phyloP scores from a whole-genome alignment of 1,284 basidiomycete genomes.

The Sparassis latifolia region DNA sequence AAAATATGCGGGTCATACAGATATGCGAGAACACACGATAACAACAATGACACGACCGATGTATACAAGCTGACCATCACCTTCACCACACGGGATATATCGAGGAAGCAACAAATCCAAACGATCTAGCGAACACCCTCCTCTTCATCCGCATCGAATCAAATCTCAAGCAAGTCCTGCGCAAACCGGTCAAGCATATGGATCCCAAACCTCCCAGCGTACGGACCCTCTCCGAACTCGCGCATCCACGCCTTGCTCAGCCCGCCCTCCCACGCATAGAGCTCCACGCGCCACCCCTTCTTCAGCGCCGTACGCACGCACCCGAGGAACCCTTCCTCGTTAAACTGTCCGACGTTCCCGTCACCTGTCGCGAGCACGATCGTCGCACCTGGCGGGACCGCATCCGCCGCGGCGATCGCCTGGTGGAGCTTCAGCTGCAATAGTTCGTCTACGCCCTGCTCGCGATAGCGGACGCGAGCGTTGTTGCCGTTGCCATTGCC shows the following conservation, averaged over 20 bases:
- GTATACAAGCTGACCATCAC: too few relatives aligned
- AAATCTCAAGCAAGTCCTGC: slow-evolving; percentile 25
- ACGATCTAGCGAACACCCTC: too few relatives aligned
- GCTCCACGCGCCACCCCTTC: slow-evolving; percentile 82
- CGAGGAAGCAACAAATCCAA: too few relatives aligned
- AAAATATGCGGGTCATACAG: too few relatives aligned
- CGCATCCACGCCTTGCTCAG: slow-evolving; percentile 66
- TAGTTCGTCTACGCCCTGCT: slow-evolving; percentile 86
- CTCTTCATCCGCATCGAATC: background rate
- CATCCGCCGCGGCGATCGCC: slow-evolving; percentile 63
- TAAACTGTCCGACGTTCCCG: slow-evolving; percentile 84
- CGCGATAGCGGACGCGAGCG: slow-evolving; percentile 51
- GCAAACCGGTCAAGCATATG: slow-evolving; percentile 26
- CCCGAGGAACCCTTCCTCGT: slow-evolving; percentile 81
- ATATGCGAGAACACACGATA: too few relatives aligned
- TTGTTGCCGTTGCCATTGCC: slow-evolving; percentile 6
- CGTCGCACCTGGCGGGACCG: slow-evolving; percentile 56
- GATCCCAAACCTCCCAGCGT: slow-evolving; percentile 22
- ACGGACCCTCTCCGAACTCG: slow-evolving; percentile 50
- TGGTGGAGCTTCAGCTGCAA: slow-evolving; percentile 84
- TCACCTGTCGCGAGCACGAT: slow-evolving; percentile 88
- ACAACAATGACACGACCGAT: too few relatives aligned
- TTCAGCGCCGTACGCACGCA: slow-evolving; percentile 76
- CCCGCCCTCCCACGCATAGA: slow-evolving; percentile 81
- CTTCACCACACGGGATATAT: too few relatives aligned